Evolutionary conservation across 768 basidiomycete genomes (phyloP).

Genomic region (Tricholoma hemisulphureum): DNA sequence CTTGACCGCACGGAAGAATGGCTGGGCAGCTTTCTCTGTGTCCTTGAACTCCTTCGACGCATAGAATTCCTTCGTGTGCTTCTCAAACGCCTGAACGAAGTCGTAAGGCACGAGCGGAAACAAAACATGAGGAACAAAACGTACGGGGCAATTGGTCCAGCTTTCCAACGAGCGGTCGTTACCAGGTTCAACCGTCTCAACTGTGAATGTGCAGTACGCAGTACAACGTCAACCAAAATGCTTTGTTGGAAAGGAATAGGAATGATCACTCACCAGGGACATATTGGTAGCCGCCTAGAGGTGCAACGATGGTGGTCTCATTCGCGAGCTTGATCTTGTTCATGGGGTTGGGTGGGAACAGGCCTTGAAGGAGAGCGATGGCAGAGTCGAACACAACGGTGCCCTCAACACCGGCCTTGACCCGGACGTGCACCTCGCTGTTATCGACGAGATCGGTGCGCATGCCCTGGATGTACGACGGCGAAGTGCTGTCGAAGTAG

Average conservation of each 20-base stretch:
- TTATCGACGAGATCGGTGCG: conserved; percentile 69
- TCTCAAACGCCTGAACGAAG: conserved; percentile 53
- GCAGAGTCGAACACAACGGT: conserved; percentile 86
- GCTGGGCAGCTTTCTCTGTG: conserved; percentile 50
- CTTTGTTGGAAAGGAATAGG: background rate
- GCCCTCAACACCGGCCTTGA: conserved; percentile 83
- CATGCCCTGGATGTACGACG: conserved; percentile 68
- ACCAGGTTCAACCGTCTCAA: conserved; percentile 83
- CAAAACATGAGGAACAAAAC: conserved; percentile 9
- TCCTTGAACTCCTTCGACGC: conserved; percentile 65
- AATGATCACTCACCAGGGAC: conserved; percentile 55
- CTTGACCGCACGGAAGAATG: conserved; percentile 64
- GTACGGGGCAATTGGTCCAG: conserved; percentile 60
- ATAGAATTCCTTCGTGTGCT: conserved; percentile 61
- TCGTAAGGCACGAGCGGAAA: background rate
- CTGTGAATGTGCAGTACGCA: conserved; percentile 29
- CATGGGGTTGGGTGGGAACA: conserved; percentile 76
- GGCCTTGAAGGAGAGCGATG: conserved; percentile 79
- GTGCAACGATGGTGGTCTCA: conserved; percentile 65
- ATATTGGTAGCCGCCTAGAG: conserved; percentile 84
- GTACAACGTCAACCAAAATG: conserved; percentile 4
- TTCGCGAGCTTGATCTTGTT: conserved; percentile 80
- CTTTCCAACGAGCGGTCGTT: conserved; percentile 83
- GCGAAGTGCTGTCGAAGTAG: conserved; percentile 65
- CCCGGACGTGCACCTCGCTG: conserved; percentile 69